Evolutionary conservation across 2,329 filamentous ascomycete genomes (phyloP), one percentile per base, ranked within the genome.

Genomic region (Periconia digitata): DNA sequence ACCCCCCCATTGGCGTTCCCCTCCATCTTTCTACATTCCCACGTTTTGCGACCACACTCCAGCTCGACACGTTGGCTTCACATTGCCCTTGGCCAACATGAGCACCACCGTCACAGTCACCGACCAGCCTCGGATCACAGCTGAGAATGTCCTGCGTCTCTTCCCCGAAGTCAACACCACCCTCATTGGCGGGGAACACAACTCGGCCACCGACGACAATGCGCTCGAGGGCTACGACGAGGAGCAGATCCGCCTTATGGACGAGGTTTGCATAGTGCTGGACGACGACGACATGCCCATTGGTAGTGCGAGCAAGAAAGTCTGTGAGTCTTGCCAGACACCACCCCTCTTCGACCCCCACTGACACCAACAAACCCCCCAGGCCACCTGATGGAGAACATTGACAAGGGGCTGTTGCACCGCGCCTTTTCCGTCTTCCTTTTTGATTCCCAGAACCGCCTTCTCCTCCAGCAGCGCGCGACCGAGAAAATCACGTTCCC

Each of bases 301-400:
- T 72, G 94, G 94, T 55, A 96, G 90, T 59, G 92, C 90, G 43
- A 96, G 89, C 85, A 97, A 99, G 83, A 99, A 99, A 79, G 84
- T 90, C 47, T 99, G 94, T 95, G 76, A 60, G 87, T 81, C 43
- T 32, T 46, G 46, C 40, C 44, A 24, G 22, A 22, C 34, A 17
- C 4, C 27, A 32, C n/a, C 27, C 27, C 12, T 32, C 27, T 12
- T 32, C 10, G 4, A 32, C 10, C 8, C 5, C 27, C 27, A 22
- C 12, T 42, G 34, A 20, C 21, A 37, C 10, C 4, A 32, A 32
- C 27, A n/a, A 13, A 13, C n/a, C 10, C 27, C 27, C 22, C 38
- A 96, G 91, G 91, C 82, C 94, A 99, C 73, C 79, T 99, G 60
- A 99, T 99, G 94, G 89, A 89, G 74, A 99, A 99, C 78, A 99